A percentile compares a stretch with the other conserved stretches of the same genome.
Conservation (phyloP, 495 filamentous ascomycete genomes). For the Neurospora sp. region DNA sequence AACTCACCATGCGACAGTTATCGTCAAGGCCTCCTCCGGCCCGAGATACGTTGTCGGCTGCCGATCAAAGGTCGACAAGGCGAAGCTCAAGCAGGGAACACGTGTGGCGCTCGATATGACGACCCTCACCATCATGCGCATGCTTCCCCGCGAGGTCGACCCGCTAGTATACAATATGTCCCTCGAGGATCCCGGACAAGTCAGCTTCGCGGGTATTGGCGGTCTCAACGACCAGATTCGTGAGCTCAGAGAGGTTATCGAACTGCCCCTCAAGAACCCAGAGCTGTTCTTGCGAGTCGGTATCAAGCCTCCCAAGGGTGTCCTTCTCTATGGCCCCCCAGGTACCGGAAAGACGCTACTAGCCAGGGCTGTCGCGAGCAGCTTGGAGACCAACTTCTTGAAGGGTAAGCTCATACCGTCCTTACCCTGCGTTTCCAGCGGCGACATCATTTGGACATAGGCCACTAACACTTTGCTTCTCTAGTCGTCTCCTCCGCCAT, state of each 20-base stretch:
- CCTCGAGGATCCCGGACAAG: slow-evolving; percentile 91
- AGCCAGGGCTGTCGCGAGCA: slow-evolving; percentile 91
- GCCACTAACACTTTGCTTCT: background rate
- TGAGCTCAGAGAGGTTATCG: slow-evolving; percentile 96
- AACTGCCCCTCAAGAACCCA: slow-evolving; percentile 95
- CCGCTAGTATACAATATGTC: slow-evolving; percentile 99
- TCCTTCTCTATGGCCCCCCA: slow-evolving; percentile 92
- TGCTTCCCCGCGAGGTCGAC: slow-evolving; percentile 97
- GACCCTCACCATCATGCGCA: slow-evolving; percentile 99
- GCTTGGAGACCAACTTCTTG: slow-evolving; percentile 95
- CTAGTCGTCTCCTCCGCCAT: slow-evolving; percentile 98
- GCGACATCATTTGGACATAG: slow-evolving; percentile 10
- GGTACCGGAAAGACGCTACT: slow-evolving; percentile 96
- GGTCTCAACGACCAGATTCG: slow-evolving; percentile 98
- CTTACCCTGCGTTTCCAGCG: no score
- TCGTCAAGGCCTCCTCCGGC: slow-evolving; percentile 86
- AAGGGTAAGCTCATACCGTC: slow-evolving; percentile 86
- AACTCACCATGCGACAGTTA: slow-evolving; percentile 28
- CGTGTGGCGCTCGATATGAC: slow-evolving; percentile 99
- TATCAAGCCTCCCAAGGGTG: slow-evolving; percentile 98
- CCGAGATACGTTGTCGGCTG: slow-evolving; percentile 98
- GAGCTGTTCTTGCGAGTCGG: slow-evolving; percentile 95
- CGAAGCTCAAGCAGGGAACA: slow-evolving; percentile 93
- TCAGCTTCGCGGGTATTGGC: slow-evolving; percentile 98
- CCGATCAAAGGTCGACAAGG: slow-evolving; percentile 94